Base-by-base conservation (phyloP, 805 yeast species). In the Saccharomycopsis javanensis region DNA sequence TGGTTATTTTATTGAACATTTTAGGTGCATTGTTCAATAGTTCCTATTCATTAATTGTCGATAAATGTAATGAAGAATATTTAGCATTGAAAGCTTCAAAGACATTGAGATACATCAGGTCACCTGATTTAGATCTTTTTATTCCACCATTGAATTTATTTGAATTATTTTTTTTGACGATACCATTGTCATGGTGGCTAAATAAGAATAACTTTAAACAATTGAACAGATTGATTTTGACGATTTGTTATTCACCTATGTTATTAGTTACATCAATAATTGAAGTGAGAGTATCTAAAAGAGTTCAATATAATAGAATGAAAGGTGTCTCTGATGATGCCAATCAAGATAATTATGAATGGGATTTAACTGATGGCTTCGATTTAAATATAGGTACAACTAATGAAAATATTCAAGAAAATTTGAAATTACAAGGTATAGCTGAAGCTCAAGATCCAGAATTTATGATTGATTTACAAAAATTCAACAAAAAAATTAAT, bases 81-180 rank as follows among this genome's bases (percentile, higher is more conserved):
- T 78, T 88, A 74, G 96, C 95, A 0, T 76, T 88, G 56, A 86
- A 85, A 63, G 87, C 96, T 4, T 84, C 86, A 60, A 88, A 89
- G 73, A 88, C 95, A 0, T 76, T 89, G 64, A 77, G 90, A 60
- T 89, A 86, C 67, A 83, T 88, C 55, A 77, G 97, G 64, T 96
- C 96, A 0, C 97, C 97, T 0, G 97, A 89, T 71, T 83, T 81
- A 56, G 82, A 86, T 66, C 85, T 88, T 38, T 89, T 81, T 67
- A 90, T 88, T 28, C 92, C 96, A 4, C 96, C 96, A 5, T 77
- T 88, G 61, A 89, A 89, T 67, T 68, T 89, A 62, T 69, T 89
- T 55, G 97, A 89, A 68, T 55, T 84, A 1, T 50, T 80, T 5
- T 64, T 83, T 5, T 66, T 77, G 30, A 60, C 63, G 5, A 13